Evolutionary conservation across 306 rosid species (phyloP), one percentile per base, ranked within the genome.

Genomic region (Cucurbita moschata): DNA sequence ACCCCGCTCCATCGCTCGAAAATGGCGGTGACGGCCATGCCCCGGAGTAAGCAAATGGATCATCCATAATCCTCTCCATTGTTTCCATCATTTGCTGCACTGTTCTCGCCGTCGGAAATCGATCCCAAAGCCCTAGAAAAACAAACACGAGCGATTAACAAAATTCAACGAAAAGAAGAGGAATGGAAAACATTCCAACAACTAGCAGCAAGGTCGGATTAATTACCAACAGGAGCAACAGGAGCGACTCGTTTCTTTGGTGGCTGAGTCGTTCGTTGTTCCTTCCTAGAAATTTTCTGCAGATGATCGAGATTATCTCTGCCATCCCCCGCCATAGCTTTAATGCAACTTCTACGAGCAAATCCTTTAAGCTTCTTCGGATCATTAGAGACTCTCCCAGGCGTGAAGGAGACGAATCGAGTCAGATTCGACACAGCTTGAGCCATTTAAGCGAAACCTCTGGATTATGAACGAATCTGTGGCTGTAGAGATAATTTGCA

Each of bases 81-180:
- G 95, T 88, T 43, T 92, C 95, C 89, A 92, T 84, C 96, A 90
- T 88, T 79, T 92, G 90, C 68, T 88, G 89, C 51, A 92, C 83
- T 4, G 96, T 87, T 46, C 83, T 88, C 2, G 96, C 89, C 2
- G 98, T 79, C 5, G 98, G 96, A 83, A 81, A 92, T 50, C 87
- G 61, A 18, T 90, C 96, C 96, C 96, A 90, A 42, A 88, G 76
- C 76, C 92, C 98, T 92, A 73, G 43, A 60, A 35, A 26, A 66
- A 26, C 14, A 56, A 3, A 54, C 4, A 12, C 40, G 6, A 23
- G 0, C 4, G 10, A 4, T 15, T 2, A 18, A 2, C 57, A 47
- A 55, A 56, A 46, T 4, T 4, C 12, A 58, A 38, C 13, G 3
- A 21, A 11, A 5, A 59, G 10, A 5, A 1, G 0, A 11, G 16